Conservation (phyloP, 208 protist genomes). For the Crithidia thermophila region DNA sequence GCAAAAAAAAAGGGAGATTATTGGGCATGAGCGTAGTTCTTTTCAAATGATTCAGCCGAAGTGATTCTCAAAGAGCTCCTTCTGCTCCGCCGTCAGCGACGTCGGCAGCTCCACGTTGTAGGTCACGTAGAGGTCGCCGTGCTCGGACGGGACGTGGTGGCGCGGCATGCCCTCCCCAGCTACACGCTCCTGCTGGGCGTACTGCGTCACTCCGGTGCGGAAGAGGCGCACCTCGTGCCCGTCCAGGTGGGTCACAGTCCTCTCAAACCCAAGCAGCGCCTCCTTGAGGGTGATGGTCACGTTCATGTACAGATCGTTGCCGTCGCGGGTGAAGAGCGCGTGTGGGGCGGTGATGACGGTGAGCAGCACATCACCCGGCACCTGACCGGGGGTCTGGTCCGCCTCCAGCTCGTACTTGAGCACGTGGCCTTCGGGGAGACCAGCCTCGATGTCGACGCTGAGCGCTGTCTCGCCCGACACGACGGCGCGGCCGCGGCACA, state of each 20-base stretch:
- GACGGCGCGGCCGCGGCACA: constrained; percentile 75
- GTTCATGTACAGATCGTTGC: constrained; percentile 82
- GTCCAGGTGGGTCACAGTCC: constrained; percentile 85
- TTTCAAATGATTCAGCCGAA: background rate
- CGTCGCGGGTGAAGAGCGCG: constrained; percentile 65
- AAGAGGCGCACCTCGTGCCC: constrained; percentile 48
- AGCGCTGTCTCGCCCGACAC: constrained; percentile 42
- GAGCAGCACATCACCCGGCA: constrained; percentile 86
- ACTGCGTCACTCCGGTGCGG: constrained; percentile 56
- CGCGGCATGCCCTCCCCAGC: constrained; percentile 93
- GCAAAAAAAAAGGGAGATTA: too few relatives aligned
- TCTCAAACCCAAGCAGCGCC: constrained; percentile 92
- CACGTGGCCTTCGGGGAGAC: constrained; percentile 74
- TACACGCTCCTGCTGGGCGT: constrained; percentile 64
- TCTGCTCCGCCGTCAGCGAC: constrained; percentile 52
- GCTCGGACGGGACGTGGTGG: constrained; percentile 82
- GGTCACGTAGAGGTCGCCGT: constrained; percentile 90
- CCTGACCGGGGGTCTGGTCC: constrained; percentile 75
- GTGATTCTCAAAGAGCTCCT: constrained; percentile 29
- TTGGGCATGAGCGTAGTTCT: too few relatives aligned
- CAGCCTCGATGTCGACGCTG: constrained; percentile 74
- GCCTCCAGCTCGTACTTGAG: constrained; percentile 87
- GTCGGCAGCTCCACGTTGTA: constrained; percentile 82
- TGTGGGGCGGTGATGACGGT: constrained; percentile 61
- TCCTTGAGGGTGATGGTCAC: constrained; percentile 86